These are phyloP conservation scores for Phytophthora syringae DNA, from an alignment of 352 stramenopile species.

Conservation along the genomic window DNA sequence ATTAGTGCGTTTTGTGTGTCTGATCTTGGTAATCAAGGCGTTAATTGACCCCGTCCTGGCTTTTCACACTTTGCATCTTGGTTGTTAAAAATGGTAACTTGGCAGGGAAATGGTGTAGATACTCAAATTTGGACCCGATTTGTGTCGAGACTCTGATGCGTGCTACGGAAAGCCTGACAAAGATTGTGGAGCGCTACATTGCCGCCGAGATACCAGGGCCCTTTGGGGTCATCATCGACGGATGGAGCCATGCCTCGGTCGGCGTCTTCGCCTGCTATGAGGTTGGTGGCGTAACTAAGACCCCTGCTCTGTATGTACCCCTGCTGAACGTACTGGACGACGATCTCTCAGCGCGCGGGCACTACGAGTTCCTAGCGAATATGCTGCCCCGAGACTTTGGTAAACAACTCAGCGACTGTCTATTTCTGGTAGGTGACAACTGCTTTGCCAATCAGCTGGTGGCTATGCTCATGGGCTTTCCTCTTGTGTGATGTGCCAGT, in stretches of 20 bases:
- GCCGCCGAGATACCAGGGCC: background rate
- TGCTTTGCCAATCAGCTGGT: background rate
- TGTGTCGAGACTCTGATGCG: background rate
- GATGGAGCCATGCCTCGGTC: background rate
- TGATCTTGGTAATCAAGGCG: too few relatives aligned
- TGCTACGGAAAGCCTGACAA: background rate
- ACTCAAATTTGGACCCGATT: background rate
- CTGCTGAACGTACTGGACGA: background rate
- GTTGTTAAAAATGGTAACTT: too few relatives aligned
- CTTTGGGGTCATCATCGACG: background rate
- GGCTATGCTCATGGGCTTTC: background rate
- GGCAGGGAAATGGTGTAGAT: background rate
- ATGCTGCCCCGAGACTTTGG: too few relatives aligned
- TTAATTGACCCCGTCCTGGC: too few relatives aligned
- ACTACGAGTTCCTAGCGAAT: background rate
- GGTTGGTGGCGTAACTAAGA: background rate
- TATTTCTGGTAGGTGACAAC: background rate
- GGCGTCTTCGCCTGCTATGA: background rate
- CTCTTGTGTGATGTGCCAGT: background rate
- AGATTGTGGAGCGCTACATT: background rate
- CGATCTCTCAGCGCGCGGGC: background rate
- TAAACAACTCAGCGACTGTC: background rate
- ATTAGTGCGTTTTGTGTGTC: too few relatives aligned
- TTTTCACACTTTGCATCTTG: background rate
- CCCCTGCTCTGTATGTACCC: background rate